Evolutionary conservation across 441 rosid species (phyloP).

Genomic region (Brassica balearica): DNA sequence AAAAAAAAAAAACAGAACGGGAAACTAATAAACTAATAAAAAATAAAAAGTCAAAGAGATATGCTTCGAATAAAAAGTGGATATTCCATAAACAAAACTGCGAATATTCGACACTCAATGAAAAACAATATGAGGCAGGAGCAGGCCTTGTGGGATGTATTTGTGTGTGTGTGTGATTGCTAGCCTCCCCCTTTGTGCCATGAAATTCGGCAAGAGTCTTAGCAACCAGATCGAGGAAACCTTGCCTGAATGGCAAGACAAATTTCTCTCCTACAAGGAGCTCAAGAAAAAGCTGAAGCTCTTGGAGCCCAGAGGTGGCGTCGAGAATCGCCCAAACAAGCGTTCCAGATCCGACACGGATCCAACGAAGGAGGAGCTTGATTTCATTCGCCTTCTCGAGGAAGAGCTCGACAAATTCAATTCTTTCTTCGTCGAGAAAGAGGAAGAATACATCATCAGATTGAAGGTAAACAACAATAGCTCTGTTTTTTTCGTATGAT

Average conservation of each 20-base stretch:
- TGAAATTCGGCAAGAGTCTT: conserved; percentile 94
- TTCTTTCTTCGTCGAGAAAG: conserved; percentile 81
- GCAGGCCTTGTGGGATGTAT: background rate
- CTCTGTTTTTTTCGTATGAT: background rate
- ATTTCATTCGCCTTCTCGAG: conserved; percentile 72
- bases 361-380: conserved; percentile 62
- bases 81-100: conserved; percentile 55
- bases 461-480: conserved; percentile 64
- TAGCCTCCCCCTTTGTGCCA: conserved; percentile 28
- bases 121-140: conserved; percentile 44
- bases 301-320: conserved; percentile 50
- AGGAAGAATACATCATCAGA: conserved; percentile 90
- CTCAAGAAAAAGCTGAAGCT: conserved; percentile 82
- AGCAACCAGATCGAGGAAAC: conserved; percentile 89
- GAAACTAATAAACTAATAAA: background rate
- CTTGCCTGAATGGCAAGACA: conserved; percentile 85
- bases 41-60: background rate
- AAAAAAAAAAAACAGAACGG: no score
- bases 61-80: conserved; percentile 38
- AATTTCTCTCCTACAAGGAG: conserved; percentile 83
- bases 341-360: conserved; percentile 51
- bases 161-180: background rate
- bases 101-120: conserved; percentile 63
- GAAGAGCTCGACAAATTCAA: conserved; percentile 91
- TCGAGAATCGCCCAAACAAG: conserved; percentile 52